Evolutionary conservation across 371 early-diverging fungal genomes (phyloP).

Genomic region (Apophysomyces elegans): DNA sequence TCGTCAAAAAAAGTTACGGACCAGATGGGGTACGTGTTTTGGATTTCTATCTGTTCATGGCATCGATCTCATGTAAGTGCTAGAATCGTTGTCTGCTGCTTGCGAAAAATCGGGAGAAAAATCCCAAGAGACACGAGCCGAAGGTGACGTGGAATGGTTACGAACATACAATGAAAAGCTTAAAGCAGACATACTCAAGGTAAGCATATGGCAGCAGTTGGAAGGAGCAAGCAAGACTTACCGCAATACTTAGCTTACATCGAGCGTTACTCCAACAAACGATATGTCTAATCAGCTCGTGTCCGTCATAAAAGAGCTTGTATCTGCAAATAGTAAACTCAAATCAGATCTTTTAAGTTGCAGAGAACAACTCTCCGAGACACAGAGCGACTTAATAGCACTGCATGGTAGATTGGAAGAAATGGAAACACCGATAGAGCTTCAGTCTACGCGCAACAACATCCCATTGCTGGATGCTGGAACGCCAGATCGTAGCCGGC

Average conservation of each 20-base stretch:
- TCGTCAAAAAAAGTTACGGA: constrained; percentile 45
- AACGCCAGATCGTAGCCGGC: background rate
- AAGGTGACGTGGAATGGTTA: constrained; percentile 35
- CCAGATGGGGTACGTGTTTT: constrained; percentile 38
- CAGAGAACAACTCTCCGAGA: constrained; percentile 39
- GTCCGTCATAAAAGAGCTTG: constrained; percentile 49
- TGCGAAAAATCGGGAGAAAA: constrained; percentile 29
- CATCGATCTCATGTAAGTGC: background rate
- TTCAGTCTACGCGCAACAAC: background rate
- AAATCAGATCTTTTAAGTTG: constrained; percentile 46
- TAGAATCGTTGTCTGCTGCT: constrained; percentile 34
- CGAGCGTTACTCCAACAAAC: constrained; percentile 9
- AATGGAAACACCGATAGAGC: constrained; percentile 7
- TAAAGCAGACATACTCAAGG: constrained; percentile 46
- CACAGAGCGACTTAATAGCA: constrained; percentile 31
- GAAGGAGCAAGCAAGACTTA: background rate
- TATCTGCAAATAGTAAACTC: constrained; percentile 46
- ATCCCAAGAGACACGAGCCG: constrained; percentile 8
- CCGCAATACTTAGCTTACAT: constrained; percentile 28
- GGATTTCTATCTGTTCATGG: background rate
- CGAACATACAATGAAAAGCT: constrained; percentile 47
- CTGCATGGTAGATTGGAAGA: constrained; percentile 30
- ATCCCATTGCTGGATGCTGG: too few species aligned
- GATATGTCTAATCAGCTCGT: constrained; percentile 20
- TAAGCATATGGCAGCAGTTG: constrained; percentile 15